phyloP scores from a whole-genome alignment of 768 basidiomycete genomes.

The Tricholoma flavovirens region DNA sequence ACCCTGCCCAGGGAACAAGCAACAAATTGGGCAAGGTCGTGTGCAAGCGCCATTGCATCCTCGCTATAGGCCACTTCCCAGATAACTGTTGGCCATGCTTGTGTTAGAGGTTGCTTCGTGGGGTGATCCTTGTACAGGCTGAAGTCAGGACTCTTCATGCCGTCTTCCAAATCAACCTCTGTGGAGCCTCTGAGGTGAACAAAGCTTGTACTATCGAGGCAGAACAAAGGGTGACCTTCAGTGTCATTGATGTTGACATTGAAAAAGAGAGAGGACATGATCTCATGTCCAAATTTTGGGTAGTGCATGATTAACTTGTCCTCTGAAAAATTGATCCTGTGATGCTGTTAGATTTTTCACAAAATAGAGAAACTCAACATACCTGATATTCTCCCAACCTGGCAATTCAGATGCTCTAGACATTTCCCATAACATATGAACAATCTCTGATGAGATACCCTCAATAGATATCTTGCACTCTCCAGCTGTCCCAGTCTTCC shows the following conservation, averaged over 20 bases:
- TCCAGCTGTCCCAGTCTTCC: neutral
- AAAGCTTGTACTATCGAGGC: neutral
- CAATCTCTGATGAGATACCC: neutral
- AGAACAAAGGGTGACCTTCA: neutral
- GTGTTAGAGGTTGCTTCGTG: neutral
- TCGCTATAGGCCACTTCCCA: neutral
- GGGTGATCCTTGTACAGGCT: neutral
- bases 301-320: neutral
- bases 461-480: neutral
- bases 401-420: neutral
- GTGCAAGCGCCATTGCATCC: neutral
- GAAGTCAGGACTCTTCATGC: neutral
- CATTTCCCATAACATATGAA: neutral
- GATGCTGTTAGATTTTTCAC: no score
- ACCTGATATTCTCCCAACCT: neutral
- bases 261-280: neutral
- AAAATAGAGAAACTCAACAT: no score
- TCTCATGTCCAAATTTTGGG: neutral
- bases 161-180: neutral
- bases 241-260: neutral
- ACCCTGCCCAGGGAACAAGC: neutral
- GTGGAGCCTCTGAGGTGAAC: neutral
- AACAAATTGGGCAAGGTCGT: neutral
- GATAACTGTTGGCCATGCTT: neutral
- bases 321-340: neutral